Percentiles rank a stretch among this genome's conserved stretches.
These are phyloP conservation scores for Vitis hybrid DNA, from an alignment of 177 flowering plant species.

Conservation along the genomic window DNA sequence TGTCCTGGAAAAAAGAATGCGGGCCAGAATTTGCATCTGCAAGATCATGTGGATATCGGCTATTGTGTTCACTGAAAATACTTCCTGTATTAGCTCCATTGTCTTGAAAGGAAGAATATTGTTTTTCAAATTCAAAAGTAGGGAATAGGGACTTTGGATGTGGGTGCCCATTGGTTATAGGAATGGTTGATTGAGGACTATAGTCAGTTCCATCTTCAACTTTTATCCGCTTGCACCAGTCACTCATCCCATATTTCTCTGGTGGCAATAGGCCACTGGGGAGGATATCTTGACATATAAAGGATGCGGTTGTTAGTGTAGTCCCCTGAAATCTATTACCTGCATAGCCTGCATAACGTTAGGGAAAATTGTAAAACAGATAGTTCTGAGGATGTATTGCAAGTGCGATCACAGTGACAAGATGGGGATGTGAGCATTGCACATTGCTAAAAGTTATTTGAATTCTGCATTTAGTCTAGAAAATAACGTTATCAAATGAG, in stretches of 20 bases:
- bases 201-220: slow-evolving; percentile 21
- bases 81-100: slow-evolving; percentile 23
- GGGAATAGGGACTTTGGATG: slow-evolving; percentile 18
- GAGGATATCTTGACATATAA: slow-evolving; percentile 37
- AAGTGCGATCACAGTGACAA: not conserved
- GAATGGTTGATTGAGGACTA: slow-evolving; percentile 15
- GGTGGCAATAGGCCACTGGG: slow-evolving; percentile 23
- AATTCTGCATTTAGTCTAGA: too few relatives aligned
- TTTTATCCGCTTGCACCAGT: slow-evolving; percentile 28
- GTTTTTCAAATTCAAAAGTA: slow-evolving; percentile 19
- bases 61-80: slow-evolving; percentile 24
- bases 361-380: not conserved
- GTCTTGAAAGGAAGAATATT: slow-evolving; percentile 20
- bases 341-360: slow-evolving; percentile 16
- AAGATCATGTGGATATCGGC: slow-evolving; percentile 28
- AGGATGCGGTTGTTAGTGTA: slow-evolving; percentile 26
- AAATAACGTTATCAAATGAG: too few relatives aligned
- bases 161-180: slow-evolving; percentile 17
- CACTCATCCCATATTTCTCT: slow-evolving; percentile 26
- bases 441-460: too few relatives aligned
- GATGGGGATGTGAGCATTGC: not conserved
- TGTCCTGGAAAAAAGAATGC: slow-evolving; percentile 25
- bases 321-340: slow-evolving; percentile 21
- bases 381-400: not conserved
- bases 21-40: slow-evolving; percentile 25